Conservation (phyloP, 331 rosid species). For the Erythrophleum ivorense region DNA sequence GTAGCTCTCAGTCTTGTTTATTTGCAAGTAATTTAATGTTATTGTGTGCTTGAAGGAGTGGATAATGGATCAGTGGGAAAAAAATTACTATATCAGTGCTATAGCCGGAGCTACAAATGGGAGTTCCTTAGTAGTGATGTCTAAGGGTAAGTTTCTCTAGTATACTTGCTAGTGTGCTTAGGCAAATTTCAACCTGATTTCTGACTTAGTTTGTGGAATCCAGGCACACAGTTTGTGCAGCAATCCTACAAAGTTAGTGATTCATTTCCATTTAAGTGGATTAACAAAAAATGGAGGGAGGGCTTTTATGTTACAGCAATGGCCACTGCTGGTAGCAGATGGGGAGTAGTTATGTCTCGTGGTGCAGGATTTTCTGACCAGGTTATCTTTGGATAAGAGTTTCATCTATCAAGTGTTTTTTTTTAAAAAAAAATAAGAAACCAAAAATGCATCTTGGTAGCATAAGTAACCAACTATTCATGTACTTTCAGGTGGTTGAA, state of each 20-base stretch:
- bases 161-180: slow-evolving; percentile 3
- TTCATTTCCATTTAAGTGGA: slow-evolving; percentile 95
- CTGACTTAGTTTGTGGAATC: slow-evolving; percentile 35
- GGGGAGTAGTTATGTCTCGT: slow-evolving; percentile 97
- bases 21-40: slow-evolving; percentile 5
- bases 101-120: slow-evolving; percentile 85
- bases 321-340: slow-evolving; percentile 84
- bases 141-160: slow-evolving; percentile 70
- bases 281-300: slow-evolving; percentile 95
- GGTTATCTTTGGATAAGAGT: slow-evolving; percentile 52
- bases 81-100: slow-evolving; percentile 79
- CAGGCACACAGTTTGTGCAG: slow-evolving; percentile 83
- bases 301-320: slow-evolving; percentile 85
- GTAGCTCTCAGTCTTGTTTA: slow-evolving; percentile 8
- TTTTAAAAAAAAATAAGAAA: too few species aligned
- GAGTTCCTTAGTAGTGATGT: slow-evolving; percentile 93
- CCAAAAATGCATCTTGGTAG: not conserved
- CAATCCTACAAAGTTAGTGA: slow-evolving; percentile 98
- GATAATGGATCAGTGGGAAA: slow-evolving; percentile 99
- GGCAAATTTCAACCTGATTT: slow-evolving; percentile 5
- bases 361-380: slow-evolving; percentile 86
- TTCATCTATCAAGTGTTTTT: not conserved
- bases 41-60: slow-evolving; percentile 71
- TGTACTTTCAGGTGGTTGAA: slow-evolving; percentile 79
- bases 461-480: slow-evolving; percentile 9